These are phyloP conservation scores for Balakata baccata DNA, from an alignment of 345 rosid species.

Conservation along the genomic window DNA sequence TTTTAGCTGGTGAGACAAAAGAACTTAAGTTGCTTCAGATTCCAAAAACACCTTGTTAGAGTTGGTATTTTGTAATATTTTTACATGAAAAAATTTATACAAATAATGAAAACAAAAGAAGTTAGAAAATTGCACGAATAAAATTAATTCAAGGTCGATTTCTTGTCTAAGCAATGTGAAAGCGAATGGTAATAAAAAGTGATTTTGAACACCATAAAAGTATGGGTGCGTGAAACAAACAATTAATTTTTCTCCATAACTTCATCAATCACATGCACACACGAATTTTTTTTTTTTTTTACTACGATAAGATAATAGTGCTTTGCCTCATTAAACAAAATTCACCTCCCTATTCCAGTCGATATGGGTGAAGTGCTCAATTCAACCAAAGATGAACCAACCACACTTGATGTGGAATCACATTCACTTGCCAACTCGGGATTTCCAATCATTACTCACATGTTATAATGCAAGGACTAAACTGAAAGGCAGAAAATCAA, in stretches of 20 bases:
- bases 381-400: too few relatives aligned
- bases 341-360: too few relatives aligned
- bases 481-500: not conserved
- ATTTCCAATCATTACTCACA: not conserved
- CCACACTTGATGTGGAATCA: too few relatives aligned
- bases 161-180: not conserved
- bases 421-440: not conserved
- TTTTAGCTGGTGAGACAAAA: slow-evolving; percentile 25
- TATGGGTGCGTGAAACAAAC: not conserved
- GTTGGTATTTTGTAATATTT: not conserved
- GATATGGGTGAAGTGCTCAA: too few relatives aligned
- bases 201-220: not conserved
- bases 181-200: not conserved
- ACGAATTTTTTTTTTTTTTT: not conserved
- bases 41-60: not conserved
- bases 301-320: too few relatives aligned
- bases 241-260: not conserved
- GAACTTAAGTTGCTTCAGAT: not conserved
- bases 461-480: not conserved
- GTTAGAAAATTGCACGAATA: not conserved
- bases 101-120: not conserved
- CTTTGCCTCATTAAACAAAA: too few relatives aligned
- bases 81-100: not conserved
- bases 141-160: not conserved
- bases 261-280: not conserved